Percentiles rank a stretch among this genome's conserved stretches.
Evolutionary conservation across 257 asterid species (phyloP).

Genomic region (Plectranthus barbatus): DNA sequence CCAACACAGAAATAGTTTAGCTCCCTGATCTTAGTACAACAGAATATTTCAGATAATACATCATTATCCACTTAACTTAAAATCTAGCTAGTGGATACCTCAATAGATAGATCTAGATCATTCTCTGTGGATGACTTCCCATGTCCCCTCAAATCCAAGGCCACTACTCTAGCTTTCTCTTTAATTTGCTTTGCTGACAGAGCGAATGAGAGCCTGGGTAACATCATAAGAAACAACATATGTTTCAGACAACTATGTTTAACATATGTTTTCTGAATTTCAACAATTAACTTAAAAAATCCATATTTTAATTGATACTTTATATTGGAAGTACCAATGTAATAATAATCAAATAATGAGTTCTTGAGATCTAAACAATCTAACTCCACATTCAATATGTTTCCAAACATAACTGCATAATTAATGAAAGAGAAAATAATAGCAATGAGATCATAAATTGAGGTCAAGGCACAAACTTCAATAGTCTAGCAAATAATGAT

Average conservation of each 20-base stretch:
- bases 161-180: slow-evolving; percentile 68
- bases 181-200: slow-evolving; percentile 66
- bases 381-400: neutral
- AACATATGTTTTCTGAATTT: neutral
- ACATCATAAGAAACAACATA: slow-evolving; percentile 3
- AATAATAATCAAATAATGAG: neutral
- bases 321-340: neutral
- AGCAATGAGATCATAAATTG: neutral
- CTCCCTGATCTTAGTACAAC: slow-evolving; percentile 1
- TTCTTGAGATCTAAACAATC: neutral
- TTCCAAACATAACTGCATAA: neutral
- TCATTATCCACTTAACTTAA: neutral
- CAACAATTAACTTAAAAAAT: neutral
- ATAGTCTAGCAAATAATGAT: neutral
- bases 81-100: slow-evolving; percentile 38
- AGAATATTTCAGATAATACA: slow-evolving; percentile 2
- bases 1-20: slow-evolving; percentile 12
- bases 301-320: neutral
- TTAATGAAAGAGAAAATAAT: neutral
- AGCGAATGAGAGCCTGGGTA: slow-evolving; percentile 80
- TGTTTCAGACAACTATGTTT: slow-evolving; percentile 7
- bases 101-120: slow-evolving; percentile 80
- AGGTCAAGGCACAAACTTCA: neutral
- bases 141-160: slow-evolving; percentile 95
- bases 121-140: slow-evolving; percentile 81